These are phyloP conservation scores for Komagataella ulmi DNA, from an alignment of 805 yeast genomes.

Conservation along the genomic window DNA sequence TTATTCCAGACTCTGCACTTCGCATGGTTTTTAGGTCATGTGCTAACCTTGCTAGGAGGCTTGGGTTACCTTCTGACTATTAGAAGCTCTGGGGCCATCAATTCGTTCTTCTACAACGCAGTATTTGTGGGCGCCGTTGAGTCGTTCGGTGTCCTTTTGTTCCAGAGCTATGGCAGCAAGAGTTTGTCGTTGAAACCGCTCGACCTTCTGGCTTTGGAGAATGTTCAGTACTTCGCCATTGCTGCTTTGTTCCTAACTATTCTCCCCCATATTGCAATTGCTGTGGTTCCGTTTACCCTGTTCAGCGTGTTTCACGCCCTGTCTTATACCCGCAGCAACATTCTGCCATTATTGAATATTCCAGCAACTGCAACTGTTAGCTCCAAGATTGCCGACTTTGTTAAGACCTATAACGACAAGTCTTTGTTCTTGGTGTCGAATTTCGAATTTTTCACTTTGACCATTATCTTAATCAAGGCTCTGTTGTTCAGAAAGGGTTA, in stretches of 20 bases:
- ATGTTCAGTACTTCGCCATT: constrained; percentile 55
- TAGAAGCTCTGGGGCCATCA: constrained; percentile 18
- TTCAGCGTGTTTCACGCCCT: constrained; percentile 77
- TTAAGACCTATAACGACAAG: constrained; percentile 41
- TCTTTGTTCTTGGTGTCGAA: constrained; percentile 48
- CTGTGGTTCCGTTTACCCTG: constrained; percentile 61
- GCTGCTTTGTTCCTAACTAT: constrained; percentile 40
- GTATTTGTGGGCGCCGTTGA: constrained; percentile 52
- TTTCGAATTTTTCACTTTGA: constrained; percentile 26
- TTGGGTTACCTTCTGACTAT: constrained; percentile 23
- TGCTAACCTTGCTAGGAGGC: constrained; percentile 28
- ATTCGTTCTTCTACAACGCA: constrained; percentile 37
- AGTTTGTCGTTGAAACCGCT: constrained; percentile 11
- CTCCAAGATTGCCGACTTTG: constrained; percentile 17
- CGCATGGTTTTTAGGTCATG: constrained; percentile 63
- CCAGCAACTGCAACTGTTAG: constrained; percentile 4
- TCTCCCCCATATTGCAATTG: constrained; percentile 45
- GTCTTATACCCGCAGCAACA: constrained; percentile 48
- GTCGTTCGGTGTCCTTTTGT: constrained; percentile 66
- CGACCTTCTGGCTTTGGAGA: constrained; percentile 43
- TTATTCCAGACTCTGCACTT: constrained; percentile 41
- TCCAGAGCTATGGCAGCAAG: constrained; percentile 36
- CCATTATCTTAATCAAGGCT: constrained; percentile 20
- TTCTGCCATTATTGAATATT: constrained; percentile 49
- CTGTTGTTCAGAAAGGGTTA: constrained; percentile 49